Percentiles rank a stretch among this genome's conserved stretches.
Evolutionary conservation across 2,329 filamentous ascomycete genomes (phyloP).

Genomic region (Cercospora sp.): DNA sequence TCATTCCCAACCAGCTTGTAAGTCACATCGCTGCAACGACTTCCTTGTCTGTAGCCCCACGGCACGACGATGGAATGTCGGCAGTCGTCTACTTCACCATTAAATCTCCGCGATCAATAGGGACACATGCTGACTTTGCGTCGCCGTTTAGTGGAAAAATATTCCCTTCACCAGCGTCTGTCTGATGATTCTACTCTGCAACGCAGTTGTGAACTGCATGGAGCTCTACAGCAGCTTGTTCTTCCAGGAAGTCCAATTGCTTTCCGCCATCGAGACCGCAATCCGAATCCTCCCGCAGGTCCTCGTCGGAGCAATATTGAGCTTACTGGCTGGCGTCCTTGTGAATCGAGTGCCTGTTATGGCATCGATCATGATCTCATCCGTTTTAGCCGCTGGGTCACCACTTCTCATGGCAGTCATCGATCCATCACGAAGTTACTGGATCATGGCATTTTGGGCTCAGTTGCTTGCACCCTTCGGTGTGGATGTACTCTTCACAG

Average conservation of each 20-base stretch:
- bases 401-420: slow-evolving; percentile 53
- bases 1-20: slow-evolving; percentile 61
- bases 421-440: slow-evolving; percentile 51
- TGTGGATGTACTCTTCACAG: slow-evolving; percentile 43
- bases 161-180: slow-evolving; percentile 58
- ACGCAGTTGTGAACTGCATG: slow-evolving; percentile 42
- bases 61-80: neutral
- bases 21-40: neutral
- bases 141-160: slow-evolving; percentile 52
- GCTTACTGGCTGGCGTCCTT: slow-evolving; percentile 30
- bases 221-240: slow-evolving; percentile 30
- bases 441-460: slow-evolving; percentile 37
- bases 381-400: slow-evolving; percentile 33
- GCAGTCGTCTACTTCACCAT: neutral
- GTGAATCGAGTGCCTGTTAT: slow-evolving; percentile 25
- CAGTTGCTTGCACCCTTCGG: slow-evolving; percentile 21
- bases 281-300: slow-evolving; percentile 51
- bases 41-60: neutral
- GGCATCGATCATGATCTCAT: slow-evolving; percentile 18
- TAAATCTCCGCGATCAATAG: neutral
- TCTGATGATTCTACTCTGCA: slow-evolving; percentile 42
- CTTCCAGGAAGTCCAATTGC: slow-evolving; percentile 31
- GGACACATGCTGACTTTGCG: neutral
- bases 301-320: slow-evolving; percentile 47
- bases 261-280: slow-evolving; percentile 24